Conservation (phyloP, 345 rosid genomes). For the Limnanthes douglasii region DNA sequence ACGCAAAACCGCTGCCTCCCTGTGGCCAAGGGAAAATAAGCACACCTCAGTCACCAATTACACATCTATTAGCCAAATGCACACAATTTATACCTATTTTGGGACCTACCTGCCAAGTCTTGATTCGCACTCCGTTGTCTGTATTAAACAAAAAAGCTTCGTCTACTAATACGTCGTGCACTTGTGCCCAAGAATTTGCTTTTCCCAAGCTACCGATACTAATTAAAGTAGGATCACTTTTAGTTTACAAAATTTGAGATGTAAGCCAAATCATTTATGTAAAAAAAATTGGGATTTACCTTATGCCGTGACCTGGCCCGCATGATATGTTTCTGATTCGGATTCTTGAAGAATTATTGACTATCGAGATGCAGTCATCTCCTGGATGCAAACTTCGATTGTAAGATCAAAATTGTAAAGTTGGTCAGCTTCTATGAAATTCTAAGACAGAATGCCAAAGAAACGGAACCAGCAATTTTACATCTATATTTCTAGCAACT, state of each 20-base stretch:
- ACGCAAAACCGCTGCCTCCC: conserved; percentile 79
- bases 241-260: too few relatives aligned
- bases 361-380: conserved; percentile 92
- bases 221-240: too few relatives aligned
- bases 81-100: too few relatives aligned
- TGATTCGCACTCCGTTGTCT: conserved; percentile 72
- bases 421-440: too few relatives aligned
- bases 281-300: conserved; percentile 30
- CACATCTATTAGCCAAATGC: too few relatives aligned
- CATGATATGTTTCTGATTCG: conserved; percentile 42
- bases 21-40: conserved; percentile 12
- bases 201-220: conserved; percentile 95
- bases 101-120: conserved; percentile 89
- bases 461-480: too few relatives aligned
- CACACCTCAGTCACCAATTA: too few relatives aligned
- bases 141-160: conserved; percentile 54
- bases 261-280: too few relatives aligned
- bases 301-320: conserved; percentile 99
- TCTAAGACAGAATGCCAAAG: too few relatives aligned
- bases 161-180: conserved; percentile 39
- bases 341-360: conserved; percentile 56
- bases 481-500: too few relatives aligned
- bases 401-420: neutral
- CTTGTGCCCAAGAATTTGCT: conserved; percentile 35
- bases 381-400: conserved; percentile 31